Conservation (phyloP, 306 rosid genomes). For the Begonia loranthoides region DNA sequence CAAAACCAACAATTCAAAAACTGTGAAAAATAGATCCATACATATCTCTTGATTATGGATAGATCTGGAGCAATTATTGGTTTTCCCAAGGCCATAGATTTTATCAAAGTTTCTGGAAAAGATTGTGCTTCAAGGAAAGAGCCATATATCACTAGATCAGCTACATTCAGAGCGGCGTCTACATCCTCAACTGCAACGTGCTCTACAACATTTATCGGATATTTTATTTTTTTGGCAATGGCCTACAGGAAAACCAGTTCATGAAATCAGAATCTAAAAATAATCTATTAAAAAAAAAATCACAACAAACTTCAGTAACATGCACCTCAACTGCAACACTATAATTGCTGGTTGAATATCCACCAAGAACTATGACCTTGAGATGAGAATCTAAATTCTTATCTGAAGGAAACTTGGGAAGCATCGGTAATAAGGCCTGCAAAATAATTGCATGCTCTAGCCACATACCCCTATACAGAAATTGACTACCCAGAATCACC, state of each 20-base stretch:
- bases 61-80: conserved; percentile 84
- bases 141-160: conserved; percentile 77
- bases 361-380: conserved; percentile 55
- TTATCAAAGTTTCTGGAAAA: conserved; percentile 68
- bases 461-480: conserved; percentile 84
- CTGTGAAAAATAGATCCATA: conserved; percentile 23
- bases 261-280: conserved; percentile 17
- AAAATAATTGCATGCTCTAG: conserved; percentile 82
- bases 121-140: conserved; percentile 73
- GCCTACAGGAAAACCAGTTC: conserved; percentile 34
- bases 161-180: conserved; percentile 37
- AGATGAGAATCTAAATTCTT: conserved; percentile 33
- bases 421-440: conserved; percentile 56
- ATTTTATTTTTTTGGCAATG: conserved; percentile 60
- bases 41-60: conserved; percentile 67
- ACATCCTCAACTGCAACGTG: conserved; percentile 56
- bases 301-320: conserved; percentile 12
- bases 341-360: conserved; percentile 60
- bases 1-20: neutral
- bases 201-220: conserved; percentile 58
- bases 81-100: conserved; percentile 87
- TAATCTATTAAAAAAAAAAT: neutral
- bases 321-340: conserved; percentile 60
- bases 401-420: conserved; percentile 31
- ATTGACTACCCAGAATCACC: conserved; percentile 81